Base-by-base conservation (phyloP, 805 yeast species). In the Saccharomycopsis sp. region DNA sequence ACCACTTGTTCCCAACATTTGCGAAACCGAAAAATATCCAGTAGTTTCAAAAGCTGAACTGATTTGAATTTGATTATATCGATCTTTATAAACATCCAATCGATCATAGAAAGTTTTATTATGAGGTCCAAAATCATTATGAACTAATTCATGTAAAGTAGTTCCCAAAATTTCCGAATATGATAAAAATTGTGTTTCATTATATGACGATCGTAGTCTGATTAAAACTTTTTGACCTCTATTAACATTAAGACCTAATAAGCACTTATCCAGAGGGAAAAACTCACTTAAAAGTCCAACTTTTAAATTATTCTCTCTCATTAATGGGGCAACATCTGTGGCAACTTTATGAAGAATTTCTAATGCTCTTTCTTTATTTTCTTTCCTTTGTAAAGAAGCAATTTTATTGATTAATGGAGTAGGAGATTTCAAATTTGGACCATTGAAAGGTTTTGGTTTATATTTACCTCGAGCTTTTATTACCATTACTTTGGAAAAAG, bases 61-160 rank as follows among this genome's bases (percentile, higher is more conserved):
- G 30, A 59, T 44, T 48, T 67, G 69, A 32, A 69, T 52, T 6
- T 63, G 60, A 34, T 66, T 59, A 53, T 61, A 75, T 51, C 80
- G 61, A 4, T 61, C 62, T 42, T 70, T 72, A 31, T 82, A 62
- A 44, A 71, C 74, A 40, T 82, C 89, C 48, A 86, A 57, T 37
- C 69, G 67, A 37, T 62, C 61, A 54, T 84, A 84, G 54, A 89
- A 89, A 44, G 60, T 60, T 2, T 61, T 70, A 61, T 89, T 80
- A 54, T 89, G 97, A 0, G 94, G 82, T 0, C 96, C 95, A 52
- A 63, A 63, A 17, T 66, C 55, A 55, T 86, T 88, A 56, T 89
- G 97, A 2, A 85, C 72, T 31, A 89, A 64, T 56, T 89, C 97
- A 58, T 89, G 97, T 4, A 89, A 62, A 76, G 87, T 72, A 0